Conservation (phyloP, 192 early-diverging fungal species). For the Entophlyctis luteolus region DNA sequence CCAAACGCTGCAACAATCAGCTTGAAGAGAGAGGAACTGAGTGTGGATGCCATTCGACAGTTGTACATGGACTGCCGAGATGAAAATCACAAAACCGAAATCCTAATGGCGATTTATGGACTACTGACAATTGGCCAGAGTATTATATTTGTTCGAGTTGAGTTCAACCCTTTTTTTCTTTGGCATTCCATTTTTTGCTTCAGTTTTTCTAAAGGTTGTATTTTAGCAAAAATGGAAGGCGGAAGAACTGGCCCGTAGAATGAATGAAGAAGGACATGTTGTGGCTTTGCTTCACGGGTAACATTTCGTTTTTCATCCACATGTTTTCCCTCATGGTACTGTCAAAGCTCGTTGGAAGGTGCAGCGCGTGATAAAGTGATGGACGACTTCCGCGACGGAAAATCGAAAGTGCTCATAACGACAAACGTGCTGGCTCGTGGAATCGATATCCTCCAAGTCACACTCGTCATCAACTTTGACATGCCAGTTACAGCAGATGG, state of each 20-base stretch:
- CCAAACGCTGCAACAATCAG: constrained; percentile 82
- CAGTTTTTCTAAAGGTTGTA: background rate
- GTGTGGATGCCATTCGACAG: constrained; percentile 91
- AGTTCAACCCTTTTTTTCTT: constrained; percentile 2
- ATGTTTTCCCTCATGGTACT: background rate
- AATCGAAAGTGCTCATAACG: constrained; percentile 89
- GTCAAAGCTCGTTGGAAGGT: constrained; percentile 53
- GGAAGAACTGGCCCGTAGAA: constrained; percentile 66
- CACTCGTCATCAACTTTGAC: constrained; percentile 95
- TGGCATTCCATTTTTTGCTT: background rate
- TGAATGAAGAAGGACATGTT: constrained; percentile 78
- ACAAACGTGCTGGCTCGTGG: constrained; percentile 97
- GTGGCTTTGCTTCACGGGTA: constrained; percentile 80
- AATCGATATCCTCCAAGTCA: constrained; percentile 95
- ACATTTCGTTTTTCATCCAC: background rate
- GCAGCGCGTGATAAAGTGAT: constrained; percentile 83
- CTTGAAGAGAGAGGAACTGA: constrained; percentile 81
- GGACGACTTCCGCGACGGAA: constrained; percentile 86
- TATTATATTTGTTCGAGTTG: constrained; percentile 89
- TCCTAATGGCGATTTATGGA: constrained; percentile 51
- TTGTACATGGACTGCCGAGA: constrained; percentile 91
- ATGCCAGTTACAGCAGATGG: constrained; percentile 68
- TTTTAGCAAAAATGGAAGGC: constrained; percentile 73
- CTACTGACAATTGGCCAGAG: constrained; percentile 91
- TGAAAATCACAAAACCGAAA: constrained; percentile 69